Conservation (phyloP, 1,284 basidiomycete species). For the Dichomitus squalens region DNA sequence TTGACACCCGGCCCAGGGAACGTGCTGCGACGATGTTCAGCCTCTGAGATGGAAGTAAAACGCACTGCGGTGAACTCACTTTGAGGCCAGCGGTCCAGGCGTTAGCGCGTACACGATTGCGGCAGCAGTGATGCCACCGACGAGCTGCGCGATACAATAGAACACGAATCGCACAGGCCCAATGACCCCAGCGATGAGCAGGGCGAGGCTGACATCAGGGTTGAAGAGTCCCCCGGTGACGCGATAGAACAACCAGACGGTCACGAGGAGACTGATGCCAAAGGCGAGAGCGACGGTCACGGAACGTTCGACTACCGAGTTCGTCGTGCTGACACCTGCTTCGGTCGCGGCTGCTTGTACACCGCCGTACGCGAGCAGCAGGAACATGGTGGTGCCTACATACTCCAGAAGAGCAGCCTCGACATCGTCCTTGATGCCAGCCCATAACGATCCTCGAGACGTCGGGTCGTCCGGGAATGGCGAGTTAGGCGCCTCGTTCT, state of each 20-base stretch:
- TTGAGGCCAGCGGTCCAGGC: slow-evolving; percentile 58
- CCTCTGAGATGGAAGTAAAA: background rate
- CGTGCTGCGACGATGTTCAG: slow-evolving; percentile 39
- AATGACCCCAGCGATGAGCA: slow-evolving; percentile 62
- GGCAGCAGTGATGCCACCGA: slow-evolving; percentile 64
- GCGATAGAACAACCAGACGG: slow-evolving; percentile 76
- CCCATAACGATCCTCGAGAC: slow-evolving; percentile 12
- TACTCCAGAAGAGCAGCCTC: slow-evolving; percentile 56
- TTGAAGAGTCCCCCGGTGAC: slow-evolving; percentile 75
- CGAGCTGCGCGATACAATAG: slow-evolving; percentile 63
- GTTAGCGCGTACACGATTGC: slow-evolving; percentile 64
- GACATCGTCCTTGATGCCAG: slow-evolving; percentile 36
- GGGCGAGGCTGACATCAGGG: slow-evolving; percentile 66
- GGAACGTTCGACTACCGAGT: slow-evolving; percentile 43
- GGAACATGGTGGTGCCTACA: slow-evolving; percentile 59
- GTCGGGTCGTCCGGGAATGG: background rate
- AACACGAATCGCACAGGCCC: slow-evolving; percentile 62
- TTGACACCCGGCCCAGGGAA: slow-evolving; percentile 47
- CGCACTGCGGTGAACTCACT: slow-evolving; percentile 39
- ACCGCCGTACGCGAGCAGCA: slow-evolving; percentile 63
- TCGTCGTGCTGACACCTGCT: slow-evolving; percentile 28
- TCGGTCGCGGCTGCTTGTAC: slow-evolving; percentile 48
- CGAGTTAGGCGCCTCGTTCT: too few species aligned
- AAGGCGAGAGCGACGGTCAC: slow-evolving; percentile 66
- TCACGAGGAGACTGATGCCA: slow-evolving; percentile 69